Conservation (phyloP, 495 filamentous ascomycete species). For the Hypoxylon crocopeplum region DNA sequence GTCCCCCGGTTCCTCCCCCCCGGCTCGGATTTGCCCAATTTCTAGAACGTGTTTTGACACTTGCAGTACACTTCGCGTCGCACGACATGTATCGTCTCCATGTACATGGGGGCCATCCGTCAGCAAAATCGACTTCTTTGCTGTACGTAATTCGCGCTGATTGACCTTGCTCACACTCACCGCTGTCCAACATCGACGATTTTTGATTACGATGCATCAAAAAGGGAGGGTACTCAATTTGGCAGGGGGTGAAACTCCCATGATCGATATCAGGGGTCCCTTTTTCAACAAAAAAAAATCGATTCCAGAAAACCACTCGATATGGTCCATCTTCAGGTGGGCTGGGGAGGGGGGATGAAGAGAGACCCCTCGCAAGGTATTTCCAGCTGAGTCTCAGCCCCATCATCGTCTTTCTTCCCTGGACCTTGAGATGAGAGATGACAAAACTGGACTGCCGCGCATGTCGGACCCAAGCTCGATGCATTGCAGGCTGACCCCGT, state of each 20-base stretch:
- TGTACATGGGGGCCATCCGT: slow-evolving; percentile 7
- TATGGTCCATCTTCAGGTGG: slow-evolving; percentile 28
- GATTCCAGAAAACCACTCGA: slow-evolving; percentile 14
- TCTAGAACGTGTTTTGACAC: slow-evolving; percentile 17
- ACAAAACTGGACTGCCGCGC: not conserved
- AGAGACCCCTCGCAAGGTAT: not conserved
- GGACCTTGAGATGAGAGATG: too few relatives aligned
- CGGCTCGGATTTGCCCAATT: slow-evolving; percentile 1
- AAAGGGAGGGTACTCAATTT: slow-evolving; percentile 13
- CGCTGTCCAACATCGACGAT: slow-evolving; percentile 9
- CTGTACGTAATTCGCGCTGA: too few relatives aligned
- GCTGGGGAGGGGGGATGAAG: too few relatives aligned
- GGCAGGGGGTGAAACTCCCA: not conserved
- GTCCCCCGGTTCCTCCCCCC: too few relatives aligned
- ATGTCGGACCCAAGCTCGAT: not conserved
- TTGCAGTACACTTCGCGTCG: not conserved
- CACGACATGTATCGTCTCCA: slow-evolving; percentile 10
- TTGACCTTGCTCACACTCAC: slow-evolving; percentile 9
- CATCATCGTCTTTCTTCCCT: too few relatives aligned
- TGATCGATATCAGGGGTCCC: slow-evolving; percentile 11
- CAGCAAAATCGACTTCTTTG: too few relatives aligned
- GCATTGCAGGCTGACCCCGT: slow-evolving; percentile 2
- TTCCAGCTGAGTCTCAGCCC: slow-evolving; percentile 14
- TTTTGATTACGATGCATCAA: slow-evolving; percentile 22
- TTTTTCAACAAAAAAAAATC: slow-evolving; percentile 1